A percentile compares a stretch with the other conserved stretches of the same genome.
Evolutionary conservation across 1,284 basidiomycete species (phyloP).

Genomic region (Cutaneotrichosporon cavernicola): DNA sequence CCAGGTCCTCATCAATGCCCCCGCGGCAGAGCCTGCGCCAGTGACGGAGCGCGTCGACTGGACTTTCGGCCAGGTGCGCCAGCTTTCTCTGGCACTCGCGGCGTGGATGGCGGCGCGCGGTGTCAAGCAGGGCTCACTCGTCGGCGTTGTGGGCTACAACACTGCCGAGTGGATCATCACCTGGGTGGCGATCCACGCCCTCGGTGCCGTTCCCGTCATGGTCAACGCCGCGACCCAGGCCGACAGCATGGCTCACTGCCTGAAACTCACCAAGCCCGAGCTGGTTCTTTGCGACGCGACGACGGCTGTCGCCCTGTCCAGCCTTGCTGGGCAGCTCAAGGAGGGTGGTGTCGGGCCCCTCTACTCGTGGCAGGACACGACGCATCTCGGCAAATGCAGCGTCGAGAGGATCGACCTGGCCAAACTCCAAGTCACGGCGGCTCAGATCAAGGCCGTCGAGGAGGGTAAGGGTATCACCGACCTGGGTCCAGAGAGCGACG

Average conservation of each 20-base stretch:
- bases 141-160: conserved; percentile 47
- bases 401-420: conserved; percentile 1
- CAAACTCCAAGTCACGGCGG: background rate
- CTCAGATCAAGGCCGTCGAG: conserved; percentile 8
- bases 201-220: conserved; percentile 39
- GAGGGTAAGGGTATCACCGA: conserved; percentile 19
- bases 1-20: conserved; percentile 35
- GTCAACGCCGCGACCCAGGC: conserved; percentile 30
- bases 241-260: conserved; percentile 35
- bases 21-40: conserved; percentile 20
- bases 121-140: conserved; percentile 32
- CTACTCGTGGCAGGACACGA: conserved; percentile 13
- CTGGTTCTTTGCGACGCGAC: conserved; percentile 39
- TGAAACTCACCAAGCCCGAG: conserved; percentile 32
- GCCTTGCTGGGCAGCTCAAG: background rate
- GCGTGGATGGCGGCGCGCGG: conserved; percentile 37
- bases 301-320: conserved; percentile 28
- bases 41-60: conserved; percentile 24
- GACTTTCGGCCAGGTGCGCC: conserved; percentile 34
- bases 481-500: conserved; percentile 45
- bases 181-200: conserved; percentile 40
- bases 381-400: conserved; percentile 12
- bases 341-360: conserved; percentile 14
- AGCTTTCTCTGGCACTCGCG: conserved; percentile 30
- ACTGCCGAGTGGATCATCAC: conserved; percentile 35